A percentile compares a stretch with the other conserved stretches of the same genome.
Evolutionary conservation across 192 early-diverging fungal genomes (phyloP).

Genomic region (Backusella morwellensis): DNA sequence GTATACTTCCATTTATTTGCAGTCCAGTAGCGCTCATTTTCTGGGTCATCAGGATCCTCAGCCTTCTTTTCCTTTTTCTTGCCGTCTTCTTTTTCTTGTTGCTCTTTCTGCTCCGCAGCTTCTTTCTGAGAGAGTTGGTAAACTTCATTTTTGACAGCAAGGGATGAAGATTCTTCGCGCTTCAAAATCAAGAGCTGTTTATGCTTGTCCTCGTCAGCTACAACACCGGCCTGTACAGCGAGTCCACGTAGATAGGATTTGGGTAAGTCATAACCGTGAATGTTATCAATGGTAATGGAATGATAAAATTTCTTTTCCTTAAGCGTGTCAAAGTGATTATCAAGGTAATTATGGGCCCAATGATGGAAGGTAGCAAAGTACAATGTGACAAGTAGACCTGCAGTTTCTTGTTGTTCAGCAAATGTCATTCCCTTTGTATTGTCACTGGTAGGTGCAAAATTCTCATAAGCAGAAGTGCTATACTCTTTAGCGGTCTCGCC

Average conservation of each 20-base stretch:
- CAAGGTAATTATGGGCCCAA: background rate
- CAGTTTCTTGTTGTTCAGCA: background rate
- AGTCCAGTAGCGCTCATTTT: background rate
- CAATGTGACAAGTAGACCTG: background rate
- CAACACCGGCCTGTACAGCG: background rate
- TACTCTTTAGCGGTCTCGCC: background rate
- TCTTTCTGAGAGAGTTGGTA: background rate
- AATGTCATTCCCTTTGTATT: background rate
- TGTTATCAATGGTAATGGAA: background rate
- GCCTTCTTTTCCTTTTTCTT: background rate
- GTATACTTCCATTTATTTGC: background rate
- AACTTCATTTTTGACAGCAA: background rate
- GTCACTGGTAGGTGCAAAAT: background rate
- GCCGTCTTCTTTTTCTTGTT: background rate
- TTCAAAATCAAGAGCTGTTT: constrained; percentile 2
- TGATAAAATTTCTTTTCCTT: background rate
- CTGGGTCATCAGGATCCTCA: background rate
- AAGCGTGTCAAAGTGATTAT: background rate
- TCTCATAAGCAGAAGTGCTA: background rate
- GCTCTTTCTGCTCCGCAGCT: background rate
- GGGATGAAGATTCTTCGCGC: background rate
- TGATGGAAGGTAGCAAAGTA: background rate
- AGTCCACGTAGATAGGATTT: background rate
- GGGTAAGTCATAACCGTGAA: background rate
- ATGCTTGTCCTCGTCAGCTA: background rate